phyloP scores from a whole-genome alignment of 2,329 filamentous ascomycete genomes.

The Zymoseptoria pseudotritici region DNA sequence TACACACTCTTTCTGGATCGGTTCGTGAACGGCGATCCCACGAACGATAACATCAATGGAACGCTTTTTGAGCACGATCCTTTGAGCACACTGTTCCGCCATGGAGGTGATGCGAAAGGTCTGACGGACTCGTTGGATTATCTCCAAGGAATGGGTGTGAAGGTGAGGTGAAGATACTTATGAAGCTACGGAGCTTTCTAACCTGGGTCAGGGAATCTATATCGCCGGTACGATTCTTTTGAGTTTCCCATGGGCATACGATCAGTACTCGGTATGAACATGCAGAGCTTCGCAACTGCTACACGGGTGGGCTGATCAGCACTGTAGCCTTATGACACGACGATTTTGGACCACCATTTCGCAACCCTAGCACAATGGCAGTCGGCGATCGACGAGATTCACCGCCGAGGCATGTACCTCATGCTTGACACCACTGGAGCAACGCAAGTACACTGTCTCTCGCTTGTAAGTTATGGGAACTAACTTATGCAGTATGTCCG shows the following conservation, averaged over 20 bases:
- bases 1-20: conserved; percentile 57
- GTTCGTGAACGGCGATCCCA: conserved; percentile 58
- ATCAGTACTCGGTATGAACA: conserved; percentile 40
- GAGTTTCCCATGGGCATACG: conserved; percentile 54
- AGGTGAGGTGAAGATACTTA: neutral
- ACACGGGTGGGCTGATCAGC: neutral
- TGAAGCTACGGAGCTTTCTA: neutral
- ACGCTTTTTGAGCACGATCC: conserved; percentile 55
- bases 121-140: conserved; percentile 55
- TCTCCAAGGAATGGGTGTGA: conserved; percentile 54
- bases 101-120: conserved; percentile 52
- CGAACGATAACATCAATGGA: conserved; percentile 54
- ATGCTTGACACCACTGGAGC: conserved; percentile 56
- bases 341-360: conserved; percentile 54
- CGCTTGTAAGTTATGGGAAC: neutral
- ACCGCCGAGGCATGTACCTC: conserved; percentile 54
- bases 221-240: conserved; percentile 56
- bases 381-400: conserved; percentile 49
- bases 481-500: conserved; percentile 38
- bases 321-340: conserved; percentile 43
- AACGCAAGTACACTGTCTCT: conserved; percentile 31
- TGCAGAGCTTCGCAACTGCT: neutral
- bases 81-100: conserved; percentile 52
- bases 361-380: conserved; percentile 52
- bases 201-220: conserved; percentile 43